Percentiles rank a stretch among this genome's conserved stretches.
Conservation (phyloP, 192 early-diverging fungal species). For the Backusella mclennaniae region DNA sequence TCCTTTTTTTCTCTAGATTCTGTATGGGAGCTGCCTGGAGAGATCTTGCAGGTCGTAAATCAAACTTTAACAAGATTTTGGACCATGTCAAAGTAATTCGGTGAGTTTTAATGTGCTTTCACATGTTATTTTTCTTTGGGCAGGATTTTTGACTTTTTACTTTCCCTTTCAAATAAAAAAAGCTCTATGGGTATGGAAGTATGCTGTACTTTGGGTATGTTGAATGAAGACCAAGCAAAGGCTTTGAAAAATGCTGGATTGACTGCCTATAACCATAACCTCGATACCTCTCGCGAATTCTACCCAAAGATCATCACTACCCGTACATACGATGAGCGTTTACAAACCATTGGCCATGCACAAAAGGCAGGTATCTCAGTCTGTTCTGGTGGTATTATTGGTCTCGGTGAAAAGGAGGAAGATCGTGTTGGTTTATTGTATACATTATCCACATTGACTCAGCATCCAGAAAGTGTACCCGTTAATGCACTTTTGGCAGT, state of each 20-base stretch:
- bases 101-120: conserved; percentile 33
- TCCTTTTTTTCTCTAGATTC: conserved; percentile 42
- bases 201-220: conserved; percentile 84
- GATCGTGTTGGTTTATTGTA: conserved; percentile 78
- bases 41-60: conserved; percentile 75
- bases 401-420: conserved; percentile 67
- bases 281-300: conserved; percentile 77
- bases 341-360: conserved; percentile 70
- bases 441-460: conserved; percentile 65
- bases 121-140: not conserved
- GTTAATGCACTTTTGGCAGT: conserved; percentile 82
- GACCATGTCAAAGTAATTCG: conserved; percentile 74
- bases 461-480: conserved; percentile 79
- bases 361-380: conserved; percentile 77
- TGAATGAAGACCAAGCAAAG: conserved; percentile 69
- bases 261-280: conserved; percentile 87
- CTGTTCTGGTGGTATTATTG: conserved; percentile 86
- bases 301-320: conserved; percentile 81
- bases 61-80: conserved; percentile 79
- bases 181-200: conserved; percentile 86
- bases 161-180: not conserved
- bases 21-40: conserved; percentile 91
- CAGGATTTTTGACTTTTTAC: conserved; percentile 6
- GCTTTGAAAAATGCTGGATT: conserved; percentile 79
- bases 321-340: conserved; percentile 74